Evolutionary conservation across 352 stramenopile genomes (phyloP), one percentile per base, ranked within the genome.

Genomic region (Phytopythium aichiense): DNA sequence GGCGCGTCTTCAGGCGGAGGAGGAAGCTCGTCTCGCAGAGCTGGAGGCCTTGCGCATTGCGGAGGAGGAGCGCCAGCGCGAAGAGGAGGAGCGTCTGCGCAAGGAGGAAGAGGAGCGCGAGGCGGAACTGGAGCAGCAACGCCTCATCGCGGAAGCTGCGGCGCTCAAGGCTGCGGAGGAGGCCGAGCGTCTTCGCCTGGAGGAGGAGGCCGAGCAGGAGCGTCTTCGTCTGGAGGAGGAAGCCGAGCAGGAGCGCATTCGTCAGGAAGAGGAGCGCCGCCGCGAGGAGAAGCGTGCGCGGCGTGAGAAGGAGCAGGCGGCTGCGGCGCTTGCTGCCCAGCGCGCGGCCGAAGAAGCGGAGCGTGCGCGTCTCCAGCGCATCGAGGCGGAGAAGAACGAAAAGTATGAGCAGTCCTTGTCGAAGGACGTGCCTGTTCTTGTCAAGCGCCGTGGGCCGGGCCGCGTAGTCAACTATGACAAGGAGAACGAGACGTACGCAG

Each of bases 331-430:
- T 8, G 76, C 72, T 37, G 73, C 73, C 2, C 73, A 87, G 53
- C 63, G 55, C 0, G 71, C 67, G 1, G 60, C 76, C 11, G 68
- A 83, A 13, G 68, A 88, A 42, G 80, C 74, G 8, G 79, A 91
- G 55, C 78, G 74, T 25, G 68, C 71, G 18, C 76, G 69, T 1
- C 71, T 75, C 25, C 71, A 81, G 58, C 76, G 69, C 30, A 64
- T 89, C n/a, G 70, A 84, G 56, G 73, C 79, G 45, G 79, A 90
- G 60, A 81, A 91, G 71, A 81, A 77, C 25, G 84, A 88, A 33
- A 90, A 91, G 67, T 95, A 95, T 60, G 84, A 93, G 65, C 82
- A 93, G 60, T 95, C 87, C 38, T 64, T 94, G 33, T 91, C 79
- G 40, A 92, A 91, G 70, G 84, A 95, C 61, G 87, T 95, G 54